Evolutionary conservation across 2,329 filamentous ascomycete genomes (phyloP), one percentile per base, ranked within the genome.

Genomic region (Penicillium sp.): DNA sequence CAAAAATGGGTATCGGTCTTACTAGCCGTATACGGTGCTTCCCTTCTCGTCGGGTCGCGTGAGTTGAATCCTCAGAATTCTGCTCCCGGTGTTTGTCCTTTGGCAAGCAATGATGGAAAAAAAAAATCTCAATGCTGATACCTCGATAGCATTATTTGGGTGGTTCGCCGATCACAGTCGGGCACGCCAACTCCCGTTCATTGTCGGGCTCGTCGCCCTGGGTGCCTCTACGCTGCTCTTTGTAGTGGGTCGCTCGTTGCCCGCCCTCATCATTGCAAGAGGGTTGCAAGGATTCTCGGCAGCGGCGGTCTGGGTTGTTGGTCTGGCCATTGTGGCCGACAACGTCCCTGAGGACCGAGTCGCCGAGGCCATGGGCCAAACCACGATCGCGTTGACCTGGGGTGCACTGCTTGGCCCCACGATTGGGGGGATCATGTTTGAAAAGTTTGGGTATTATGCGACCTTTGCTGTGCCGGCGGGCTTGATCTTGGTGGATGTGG

Each of bases 1-100:
- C 86, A 89, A 64, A 76, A 74, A 59, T 88, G 84, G 84, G 79
- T 84, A 7, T 84, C 84, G 0, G 76, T 88, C 9, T 73, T 89
- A 5, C 72, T 90, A 1, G 84, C 84, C 8, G 79, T 83, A 13
- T 89, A 88, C 61, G 85, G 83, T 29, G 82, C 78, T 1, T 80
- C 83, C 1, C 69, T 89, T 7, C 76, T 88, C 9, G 67, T 66
- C 11, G 59, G 59, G n/a, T 64, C 63, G n/a, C 64, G 63, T 66
- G 38, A 45, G 60, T 59, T 27, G 18, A 18, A 32, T 7, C 29
- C 9, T 18, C n/a, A 18, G 12, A 4, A 43, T n/a, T n/a, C 13
- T 11, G 29, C n/a, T 6, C 34, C 29, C 12, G 1, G 12, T 33
- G 18, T 18, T 18, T 18, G 18, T 18, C 18, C 18, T 18, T 18